Percentiles rank a stretch among this genome's conserved stretches.
Evolutionary conservation across 768 basidiomycete genomes (phyloP).

Genomic region (Lentinula raphanica): DNA sequence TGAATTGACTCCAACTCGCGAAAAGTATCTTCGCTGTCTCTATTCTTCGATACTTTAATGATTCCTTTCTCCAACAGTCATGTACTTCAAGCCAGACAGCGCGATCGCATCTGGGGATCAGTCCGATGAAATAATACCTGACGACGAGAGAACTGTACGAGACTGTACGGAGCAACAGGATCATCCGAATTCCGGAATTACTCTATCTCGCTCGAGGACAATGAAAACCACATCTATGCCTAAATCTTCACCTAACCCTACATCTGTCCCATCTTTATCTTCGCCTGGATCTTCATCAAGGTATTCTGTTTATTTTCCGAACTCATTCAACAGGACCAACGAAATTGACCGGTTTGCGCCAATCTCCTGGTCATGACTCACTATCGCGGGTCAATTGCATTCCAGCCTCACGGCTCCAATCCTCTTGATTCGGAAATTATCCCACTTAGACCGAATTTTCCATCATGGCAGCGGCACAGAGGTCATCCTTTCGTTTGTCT

Average conservation of each 20-base stretch:
- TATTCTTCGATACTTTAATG: too few species aligned
- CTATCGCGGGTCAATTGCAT: constrained; percentile 3
- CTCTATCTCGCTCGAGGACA: not conserved
- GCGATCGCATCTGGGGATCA: not conserved
- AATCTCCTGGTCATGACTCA: not conserved
- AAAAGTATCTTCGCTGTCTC: too few species aligned
- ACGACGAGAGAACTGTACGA: not conserved
- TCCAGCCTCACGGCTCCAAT: not conserved
- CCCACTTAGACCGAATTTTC: not conserved
- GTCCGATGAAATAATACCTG: not conserved
- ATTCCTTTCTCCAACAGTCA: too few species aligned
- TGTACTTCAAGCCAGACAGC: not conserved
- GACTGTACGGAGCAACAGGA: not conserved
- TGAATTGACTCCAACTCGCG: too few species aligned
- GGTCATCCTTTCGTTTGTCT: not conserved
- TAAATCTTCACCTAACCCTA: not conserved
- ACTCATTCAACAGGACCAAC: not conserved
- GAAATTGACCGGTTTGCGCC: not conserved
- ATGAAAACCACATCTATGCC: not conserved
- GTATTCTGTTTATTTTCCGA: not conserved
- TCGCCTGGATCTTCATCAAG: not conserved
- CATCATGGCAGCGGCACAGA: not conserved
- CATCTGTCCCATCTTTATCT: not conserved
- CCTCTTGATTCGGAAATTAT: not conserved
- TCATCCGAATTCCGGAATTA: not conserved